Evolutionary conservation across 345 rosid species (phyloP), one percentile per base, ranked within the genome.

Genomic region (Arabis hirsuta): DNA sequence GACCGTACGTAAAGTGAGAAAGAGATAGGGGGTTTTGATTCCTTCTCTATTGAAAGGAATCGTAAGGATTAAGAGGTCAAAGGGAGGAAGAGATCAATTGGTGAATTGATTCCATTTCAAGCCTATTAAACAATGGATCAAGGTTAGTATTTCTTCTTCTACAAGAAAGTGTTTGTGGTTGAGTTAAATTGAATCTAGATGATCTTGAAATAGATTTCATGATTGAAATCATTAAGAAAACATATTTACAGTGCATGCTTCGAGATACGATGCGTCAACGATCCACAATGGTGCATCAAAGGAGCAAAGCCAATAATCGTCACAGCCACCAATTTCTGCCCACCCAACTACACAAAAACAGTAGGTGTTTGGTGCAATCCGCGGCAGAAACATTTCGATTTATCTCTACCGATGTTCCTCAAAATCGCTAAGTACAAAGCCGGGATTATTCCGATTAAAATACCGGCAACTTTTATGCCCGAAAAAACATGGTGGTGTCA

Each of bases 301-400:
- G 62, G 72, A 10, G 81, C 81, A 0, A 76, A 79, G 24, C 16
- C 84, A 4, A 84, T 83, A 66, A 34, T 32, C 51, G 53, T 84
- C 38, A 87, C 91, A 4, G 86, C 86, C 3, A 87, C 91, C 5
- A 87, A 87, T 34, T 74, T 73, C 6, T 84, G 88, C 68, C 89
- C 83, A 2, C 76, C 84, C 0, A 64, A 84, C 59, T 75, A 79
- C 65, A 1, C 76, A 1, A 58, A 62, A 22, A 0, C 57, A 2
- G 5, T 3, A 3, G 81, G 13, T 3, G 14, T 2, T 29, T 80
- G 82, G 83, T 80, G 84, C 76, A 80, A 80, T 63, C 83, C 83
- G 26, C 83, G 83, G 12, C 73, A 55, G 31, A 65, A 80, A 41
- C 84, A 81, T 69, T 81, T 83, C 34, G 81, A 83, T 34, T 66